Evolutionary conservation across 228 moss, liverwort and hornwort species (phyloP).

Genomic region (Sphagnum magellanicum): DNA sequence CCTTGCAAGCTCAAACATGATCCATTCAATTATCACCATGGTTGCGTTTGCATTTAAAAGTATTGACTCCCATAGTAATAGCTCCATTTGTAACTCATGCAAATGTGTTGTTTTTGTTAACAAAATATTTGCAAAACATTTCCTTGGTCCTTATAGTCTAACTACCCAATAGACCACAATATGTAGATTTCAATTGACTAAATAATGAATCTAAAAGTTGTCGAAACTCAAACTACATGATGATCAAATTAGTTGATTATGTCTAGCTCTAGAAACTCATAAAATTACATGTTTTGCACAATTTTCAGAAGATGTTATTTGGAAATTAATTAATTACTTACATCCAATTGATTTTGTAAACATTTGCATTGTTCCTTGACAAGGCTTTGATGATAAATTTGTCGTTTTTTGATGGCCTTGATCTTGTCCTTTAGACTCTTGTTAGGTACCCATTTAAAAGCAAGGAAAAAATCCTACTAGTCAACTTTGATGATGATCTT

Average conservation of each 20-base stretch:
- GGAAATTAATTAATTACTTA: no score
- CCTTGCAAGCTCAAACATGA: conserved; percentile 57
- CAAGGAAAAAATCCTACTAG: conserved; percentile 70
- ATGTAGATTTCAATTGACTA: no score
- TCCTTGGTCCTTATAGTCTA: conserved; percentile 28
- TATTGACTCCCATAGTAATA: conserved; percentile 69
- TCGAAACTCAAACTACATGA: no score
- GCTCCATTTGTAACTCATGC: conserved; percentile 37
- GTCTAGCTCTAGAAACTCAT: no score
- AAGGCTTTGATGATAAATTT: conserved; percentile 42
- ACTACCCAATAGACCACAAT: no score
- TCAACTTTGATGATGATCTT: conserved; percentile 37
- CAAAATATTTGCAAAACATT: conserved; percentile 49
- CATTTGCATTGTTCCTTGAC: conserved; percentile 49
- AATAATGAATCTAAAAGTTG: background rate
- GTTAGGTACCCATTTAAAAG: conserved; percentile 59
- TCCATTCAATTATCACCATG: conserved; percentile 57
- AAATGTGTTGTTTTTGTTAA: conserved; percentile 40
- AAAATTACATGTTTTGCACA: no score
- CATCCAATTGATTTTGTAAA: conserved; percentile 13
- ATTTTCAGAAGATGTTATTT: no score
- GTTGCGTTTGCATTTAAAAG: conserved; percentile 60
- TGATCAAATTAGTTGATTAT: no score
- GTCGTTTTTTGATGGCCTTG: conserved; percentile 19
- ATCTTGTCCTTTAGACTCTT: conserved; percentile 22